Percentiles rank a stretch among this genome's conserved stretches.
These are phyloP conservation scores for Ceratocystis eucalypticola DNA, from an alignment of 2,329 filamentous ascomycete genomes.

Conservation along the genomic window DNA sequence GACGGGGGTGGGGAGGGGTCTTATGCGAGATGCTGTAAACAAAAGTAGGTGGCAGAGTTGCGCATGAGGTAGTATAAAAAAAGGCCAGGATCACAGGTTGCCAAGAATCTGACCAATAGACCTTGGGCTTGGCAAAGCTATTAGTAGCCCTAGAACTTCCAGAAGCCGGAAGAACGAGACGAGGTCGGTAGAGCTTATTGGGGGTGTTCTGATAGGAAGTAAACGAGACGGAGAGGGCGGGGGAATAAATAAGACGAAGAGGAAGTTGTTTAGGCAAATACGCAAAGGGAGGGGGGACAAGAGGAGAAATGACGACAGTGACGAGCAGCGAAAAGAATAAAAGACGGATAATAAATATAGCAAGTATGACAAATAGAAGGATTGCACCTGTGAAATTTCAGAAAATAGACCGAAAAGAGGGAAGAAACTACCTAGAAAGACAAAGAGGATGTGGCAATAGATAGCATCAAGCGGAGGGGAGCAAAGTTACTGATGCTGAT, in stretches of 20 bases:
- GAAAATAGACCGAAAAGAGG: not conserved
- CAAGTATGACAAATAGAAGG: not conserved
- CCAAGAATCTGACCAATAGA: not conserved
- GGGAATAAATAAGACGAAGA: not conserved
- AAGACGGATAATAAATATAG: not conserved
- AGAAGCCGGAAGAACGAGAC: not conserved
- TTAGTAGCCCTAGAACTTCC: conserved; percentile 15
- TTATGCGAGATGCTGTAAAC: conserved; percentile 1
- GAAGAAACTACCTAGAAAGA: not conserved
- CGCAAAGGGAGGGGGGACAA: not conserved
- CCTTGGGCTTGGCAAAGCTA: conserved; percentile 16
- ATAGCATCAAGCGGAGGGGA: not conserved
- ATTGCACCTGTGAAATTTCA: not conserved
- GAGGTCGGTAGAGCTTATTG: not conserved
- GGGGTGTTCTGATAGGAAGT: not conserved
- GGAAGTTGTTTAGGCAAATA: no score
- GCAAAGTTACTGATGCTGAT: not conserved
- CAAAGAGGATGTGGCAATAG: not conserved
- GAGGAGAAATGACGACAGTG: not conserved
- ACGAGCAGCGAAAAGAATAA: not conserved
- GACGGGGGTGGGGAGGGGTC: not conserved
- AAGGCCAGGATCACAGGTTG: not conserved
- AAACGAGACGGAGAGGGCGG: not conserved
- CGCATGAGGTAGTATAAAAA: not conserved
- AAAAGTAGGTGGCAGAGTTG: conserved; percentile 4